Evolutionary conservation across 768 basidiomycete species (phyloP), one percentile per base, ranked within the genome.

Genomic region (Strobilomyces echinocephalus): DNA sequence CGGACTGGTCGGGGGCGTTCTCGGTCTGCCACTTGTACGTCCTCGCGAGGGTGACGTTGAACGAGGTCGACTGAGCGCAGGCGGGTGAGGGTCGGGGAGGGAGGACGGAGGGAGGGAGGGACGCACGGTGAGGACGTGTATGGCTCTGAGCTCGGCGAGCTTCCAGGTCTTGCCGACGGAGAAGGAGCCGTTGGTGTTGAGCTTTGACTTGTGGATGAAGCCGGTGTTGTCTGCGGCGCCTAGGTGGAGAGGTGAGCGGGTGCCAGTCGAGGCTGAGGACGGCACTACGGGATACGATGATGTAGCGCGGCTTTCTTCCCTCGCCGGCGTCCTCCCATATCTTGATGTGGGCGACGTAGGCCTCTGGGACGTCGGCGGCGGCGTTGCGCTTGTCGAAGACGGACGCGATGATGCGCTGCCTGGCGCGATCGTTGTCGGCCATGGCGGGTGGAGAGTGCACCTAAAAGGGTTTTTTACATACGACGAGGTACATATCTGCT

Each of bases 91-190:
- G 24, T 24, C 24, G 24, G 24, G 24, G 55, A 63, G 49, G 3
- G 54, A 55, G 60, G 67, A 15, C 50, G 24, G 47, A 43, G 16
- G 20, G 0, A 11, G 16, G 28, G 31, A 41, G 34, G n/a, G 2
- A 74, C 85, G 64, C 68, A 95, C 94, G 65, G 78, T 79, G 34
- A 80, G 54, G 44, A 95, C 86, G 59, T 95, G 86, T 42, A 99
- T 67, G 36, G 74, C 83, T 57, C 88, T 81, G 61, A 98, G 77
- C 69, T 97, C 95, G 39, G 82, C 69, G 46, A 98, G 72, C 55
- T 75, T 79, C 97, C 97, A 99, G 2, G 95, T 92, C 75, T 99
- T 99, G 7, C 97, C 97, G 45, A 98, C 91, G 8, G 93, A 97
- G 71, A 95, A 98, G 0, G 91, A 81, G 33, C 90, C 87, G 65